Percentiles rank a stretch among this genome's conserved stretches.
phyloP scores from a whole-genome alignment of 2,329 filamentous ascomycete species.

The Penicillium glabrum region DNA sequence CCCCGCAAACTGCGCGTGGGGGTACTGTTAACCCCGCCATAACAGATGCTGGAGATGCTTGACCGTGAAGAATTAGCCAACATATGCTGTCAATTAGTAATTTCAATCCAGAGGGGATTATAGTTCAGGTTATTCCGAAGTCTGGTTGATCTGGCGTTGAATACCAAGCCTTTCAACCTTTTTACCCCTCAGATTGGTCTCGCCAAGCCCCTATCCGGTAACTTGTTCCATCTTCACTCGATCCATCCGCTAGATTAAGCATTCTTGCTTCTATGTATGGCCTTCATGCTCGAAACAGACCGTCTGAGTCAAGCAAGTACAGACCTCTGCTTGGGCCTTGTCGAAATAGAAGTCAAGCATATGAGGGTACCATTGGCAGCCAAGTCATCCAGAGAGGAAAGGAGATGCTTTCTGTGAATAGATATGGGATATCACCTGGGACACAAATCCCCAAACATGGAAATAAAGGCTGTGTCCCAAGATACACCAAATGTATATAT shows the following conservation, averaged over 20 bases:
- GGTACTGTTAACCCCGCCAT: background rate
- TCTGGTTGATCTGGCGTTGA: background rate
- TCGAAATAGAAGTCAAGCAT: background rate
- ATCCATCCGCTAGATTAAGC: background rate
- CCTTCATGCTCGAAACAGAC: background rate
- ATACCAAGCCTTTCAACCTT: background rate
- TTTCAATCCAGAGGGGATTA: background rate
- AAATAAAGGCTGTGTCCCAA: background rate
- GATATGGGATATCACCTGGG: background rate
- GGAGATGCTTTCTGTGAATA: background rate
- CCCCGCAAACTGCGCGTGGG: background rate
- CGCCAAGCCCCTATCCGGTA: background rate
- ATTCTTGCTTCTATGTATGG: background rate
- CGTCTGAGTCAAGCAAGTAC: background rate
- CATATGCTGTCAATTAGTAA: too few species aligned
- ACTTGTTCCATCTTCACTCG: background rate
- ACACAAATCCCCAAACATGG: background rate
- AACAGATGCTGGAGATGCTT: too few species aligned
- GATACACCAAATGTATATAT: background rate
- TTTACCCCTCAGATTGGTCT: background rate
- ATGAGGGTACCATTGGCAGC: background rate
- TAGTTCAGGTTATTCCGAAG: background rate
- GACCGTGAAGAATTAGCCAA: too few species aligned
- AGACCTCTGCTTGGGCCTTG: background rate
- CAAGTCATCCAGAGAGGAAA: background rate